Evolutionary conservation across 2,329 filamentous ascomycete species (phyloP).

Genomic region (Cordyceps tenuipes): DNA sequence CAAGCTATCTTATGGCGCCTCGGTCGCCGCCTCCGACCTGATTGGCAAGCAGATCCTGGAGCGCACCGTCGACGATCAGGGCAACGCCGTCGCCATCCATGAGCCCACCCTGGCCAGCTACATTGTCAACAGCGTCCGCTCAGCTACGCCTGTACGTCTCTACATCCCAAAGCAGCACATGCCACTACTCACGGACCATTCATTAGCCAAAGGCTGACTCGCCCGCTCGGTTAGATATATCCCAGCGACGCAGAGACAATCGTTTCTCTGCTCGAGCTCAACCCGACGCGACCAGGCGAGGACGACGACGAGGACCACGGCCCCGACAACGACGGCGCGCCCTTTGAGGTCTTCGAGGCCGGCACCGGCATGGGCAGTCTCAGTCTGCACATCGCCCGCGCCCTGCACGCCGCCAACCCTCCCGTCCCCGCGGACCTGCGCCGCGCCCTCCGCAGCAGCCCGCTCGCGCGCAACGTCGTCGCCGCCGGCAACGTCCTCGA

Average conservation of each 20-base stretch:
- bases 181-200: no score
- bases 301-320: conserved; percentile 21
- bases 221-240: conserved; percentile 37
- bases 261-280: conserved; percentile 66
- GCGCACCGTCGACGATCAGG: conserved; percentile 44
- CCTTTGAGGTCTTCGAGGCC: conserved; percentile 71
- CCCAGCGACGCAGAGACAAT: conserved; percentile 68
- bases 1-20: conserved; percentile 36
- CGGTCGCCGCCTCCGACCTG: conserved; percentile 44
- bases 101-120: conserved; percentile 67
- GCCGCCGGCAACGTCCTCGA: conserved; percentile 17
- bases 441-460: conserved; percentile 19
- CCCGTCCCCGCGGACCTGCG: conserved; percentile 24
- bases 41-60: conserved; percentile 57
- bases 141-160: conserved; percentile 56
- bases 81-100: conserved; percentile 45
- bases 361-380: conserved; percentile 79
- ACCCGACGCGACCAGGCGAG: conserved; percentile 39
- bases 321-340: conserved; percentile 21
- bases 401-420: conserved; percentile 65
- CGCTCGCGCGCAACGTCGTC: conserved; percentile 14
- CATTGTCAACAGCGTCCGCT: conserved; percentile 54
- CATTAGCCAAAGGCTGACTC: not conserved
- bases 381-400: conserved; percentile 66
- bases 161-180: not conserved